Conservation (phyloP, 2,329 filamentous ascomycete species). For the Triangularia setosa region DNA sequence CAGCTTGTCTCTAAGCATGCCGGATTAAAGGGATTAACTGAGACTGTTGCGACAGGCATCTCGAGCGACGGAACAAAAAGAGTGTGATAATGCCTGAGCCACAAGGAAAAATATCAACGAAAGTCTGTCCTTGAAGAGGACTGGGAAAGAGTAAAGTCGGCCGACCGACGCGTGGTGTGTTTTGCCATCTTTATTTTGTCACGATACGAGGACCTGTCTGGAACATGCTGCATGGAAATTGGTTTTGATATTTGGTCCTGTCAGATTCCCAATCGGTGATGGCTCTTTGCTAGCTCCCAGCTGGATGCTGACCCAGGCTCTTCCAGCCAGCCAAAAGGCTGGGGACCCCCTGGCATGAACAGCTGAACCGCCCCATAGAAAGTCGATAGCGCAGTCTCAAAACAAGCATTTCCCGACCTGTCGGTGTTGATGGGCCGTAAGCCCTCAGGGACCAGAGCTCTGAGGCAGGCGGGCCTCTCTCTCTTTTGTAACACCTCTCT, state of each 20-base stretch:
- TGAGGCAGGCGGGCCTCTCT: background rate
- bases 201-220: background rate
- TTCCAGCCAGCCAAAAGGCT: background rate
- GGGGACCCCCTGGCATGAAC: background rate
- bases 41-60: background rate
- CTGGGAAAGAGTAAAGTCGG: background rate
- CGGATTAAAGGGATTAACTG: background rate
- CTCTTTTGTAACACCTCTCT: background rate
- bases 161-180: background rate
- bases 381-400: background rate
- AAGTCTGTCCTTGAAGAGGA: background rate
- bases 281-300: background rate
- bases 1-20: background rate
- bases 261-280: background rate
- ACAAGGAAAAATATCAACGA: background rate
- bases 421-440: background rate
- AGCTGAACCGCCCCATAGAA: background rate
- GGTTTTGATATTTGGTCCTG: background rate
- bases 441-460: too few relatives aligned
- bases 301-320: background rate
- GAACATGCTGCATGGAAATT: background rate
- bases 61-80: background rate
- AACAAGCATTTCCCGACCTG: background rate
- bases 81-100: background rate
- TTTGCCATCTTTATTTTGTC: background rate